Percentiles rank a stretch among this genome's conserved stretches.
phyloP scores from a whole-genome alignment of 1,284 basidiomycete genomes.

The Mrakiaceae sp. region DNA sequence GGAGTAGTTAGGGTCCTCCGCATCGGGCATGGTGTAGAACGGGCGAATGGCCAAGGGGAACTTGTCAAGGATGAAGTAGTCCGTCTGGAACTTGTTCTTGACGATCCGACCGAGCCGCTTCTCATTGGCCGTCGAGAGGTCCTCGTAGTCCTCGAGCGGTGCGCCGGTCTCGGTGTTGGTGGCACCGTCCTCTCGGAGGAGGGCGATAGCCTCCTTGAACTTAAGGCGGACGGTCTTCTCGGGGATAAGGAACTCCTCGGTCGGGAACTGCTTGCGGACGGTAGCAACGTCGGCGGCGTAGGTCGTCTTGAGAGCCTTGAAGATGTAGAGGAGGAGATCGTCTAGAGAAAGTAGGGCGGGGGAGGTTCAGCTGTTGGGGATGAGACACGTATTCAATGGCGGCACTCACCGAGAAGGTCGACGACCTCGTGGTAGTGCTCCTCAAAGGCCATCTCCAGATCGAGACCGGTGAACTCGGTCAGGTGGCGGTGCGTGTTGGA shows the following conservation, averaged over 20 bases:
- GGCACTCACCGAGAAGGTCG: conserved; percentile 47
- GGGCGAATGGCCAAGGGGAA: conserved; percentile 87
- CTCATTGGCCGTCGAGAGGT: conserved; percentile 90
- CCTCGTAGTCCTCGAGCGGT: conserved; percentile 59
- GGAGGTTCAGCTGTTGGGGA: conserved; percentile 46
- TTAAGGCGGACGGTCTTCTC: conserved; percentile 70
- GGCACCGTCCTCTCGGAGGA: conserved; percentile 74
- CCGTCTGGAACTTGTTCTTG: conserved; percentile 85
- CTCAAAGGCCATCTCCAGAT: conserved; percentile 97
- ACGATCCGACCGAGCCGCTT: conserved; percentile 80
- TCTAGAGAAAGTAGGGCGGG: conserved; percentile 79
- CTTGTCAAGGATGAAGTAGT: conserved; percentile 97
- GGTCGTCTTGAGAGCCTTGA: conserved; percentile 63
- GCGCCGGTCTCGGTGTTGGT: conserved; percentile 32
- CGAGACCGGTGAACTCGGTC: conserved; percentile 97
- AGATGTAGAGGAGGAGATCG: conserved; percentile 68
- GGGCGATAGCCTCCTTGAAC: conserved; percentile 76
- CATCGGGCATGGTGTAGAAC: conserved; percentile 98
- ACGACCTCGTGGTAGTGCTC: conserved; percentile 97
- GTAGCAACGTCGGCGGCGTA: conserved; percentile 69
- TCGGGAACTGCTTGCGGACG: conserved; percentile 77
- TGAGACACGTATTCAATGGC: no score
- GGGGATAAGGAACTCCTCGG: conserved; percentile 75
- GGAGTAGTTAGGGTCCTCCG: conserved; percentile 71
- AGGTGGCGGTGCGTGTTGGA: conserved; percentile 96